Conservation (phyloP, 768 basidiomycete genomes). For the Psilocybe subaeruginosa region DNA sequence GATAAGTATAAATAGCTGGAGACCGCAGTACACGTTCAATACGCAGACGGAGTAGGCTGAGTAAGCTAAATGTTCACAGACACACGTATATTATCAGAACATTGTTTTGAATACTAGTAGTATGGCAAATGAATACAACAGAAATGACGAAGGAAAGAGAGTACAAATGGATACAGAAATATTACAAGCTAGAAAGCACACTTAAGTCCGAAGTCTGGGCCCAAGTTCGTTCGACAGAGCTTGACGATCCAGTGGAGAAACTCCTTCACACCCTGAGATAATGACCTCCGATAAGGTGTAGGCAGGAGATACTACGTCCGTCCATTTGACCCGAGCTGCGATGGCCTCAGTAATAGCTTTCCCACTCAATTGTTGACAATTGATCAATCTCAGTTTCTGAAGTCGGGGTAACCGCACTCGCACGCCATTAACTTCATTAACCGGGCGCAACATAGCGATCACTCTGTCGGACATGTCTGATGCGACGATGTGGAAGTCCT, state of each 20-base stretch:
- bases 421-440: constrained; percentile 16
- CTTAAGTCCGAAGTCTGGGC: constrained; percentile 23
- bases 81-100: no score
- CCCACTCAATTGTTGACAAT: constrained; percentile 68
- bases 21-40: no score
- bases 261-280: constrained; percentile 42
- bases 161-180: not conserved
- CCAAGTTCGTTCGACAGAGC: constrained; percentile 31
- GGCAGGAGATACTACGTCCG: constrained; percentile 29
- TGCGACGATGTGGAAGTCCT: constrained; percentile 73
- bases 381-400: constrained; percentile 51
- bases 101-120: no score
- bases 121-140: no score
- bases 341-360: constrained; percentile 58
- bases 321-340: constrained; percentile 45
- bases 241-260: constrained; percentile 30
- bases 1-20: no score
- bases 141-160: not conserved
- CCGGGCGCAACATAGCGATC: constrained; percentile 58
- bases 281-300: constrained; percentile 36
- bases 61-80: no score
- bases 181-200: not conserved
- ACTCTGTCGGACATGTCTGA: constrained; percentile 84
- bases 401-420: constrained; percentile 60
- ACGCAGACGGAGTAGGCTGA: no score